Evolutionary conservation across 2,329 filamentous ascomycete genomes (phyloP).

Genomic region (Raffaelea ambrosiae): DNA sequence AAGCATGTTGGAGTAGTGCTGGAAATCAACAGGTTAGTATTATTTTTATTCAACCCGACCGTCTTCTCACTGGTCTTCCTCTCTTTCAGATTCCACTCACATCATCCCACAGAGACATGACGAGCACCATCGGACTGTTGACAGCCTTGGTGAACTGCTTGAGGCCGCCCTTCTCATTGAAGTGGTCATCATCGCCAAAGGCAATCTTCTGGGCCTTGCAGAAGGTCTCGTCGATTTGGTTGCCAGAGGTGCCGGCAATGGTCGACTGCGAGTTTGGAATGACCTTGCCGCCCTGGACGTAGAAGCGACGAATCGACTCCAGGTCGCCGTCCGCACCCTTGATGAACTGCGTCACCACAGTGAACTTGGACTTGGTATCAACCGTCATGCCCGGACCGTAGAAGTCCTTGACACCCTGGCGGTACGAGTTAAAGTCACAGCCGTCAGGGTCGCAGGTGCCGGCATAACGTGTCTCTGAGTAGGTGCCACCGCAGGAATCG

Average conservation of each 20-base stretch:
- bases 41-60: not conserved
- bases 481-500: slow-evolving; percentile 37
- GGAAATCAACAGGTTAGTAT: not conserved
- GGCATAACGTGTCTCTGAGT: slow-evolving; percentile 23
- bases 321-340: slow-evolving; percentile 35
- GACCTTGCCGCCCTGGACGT: slow-evolving; percentile 49
- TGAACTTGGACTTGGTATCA: slow-evolving; percentile 49
- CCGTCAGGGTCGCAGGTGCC: slow-evolving; percentile 56
- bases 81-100: slow-evolving; percentile 10
- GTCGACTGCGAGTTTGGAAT: slow-evolving; percentile 37
- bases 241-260: slow-evolving; percentile 19
- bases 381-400: slow-evolving; percentile 44
- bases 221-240: slow-evolving; percentile 41
- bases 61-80: not conserved
- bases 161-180: slow-evolving; percentile 43
- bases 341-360: slow-evolving; percentile 55
- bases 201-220: slow-evolving; percentile 45
- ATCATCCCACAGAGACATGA: slow-evolving; percentile 55
- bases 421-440: slow-evolving; percentile 59
- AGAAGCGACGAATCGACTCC: slow-evolving; percentile 49
- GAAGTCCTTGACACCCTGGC: slow-evolving; percentile 51
- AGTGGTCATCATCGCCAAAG: slow-evolving; percentile 44
- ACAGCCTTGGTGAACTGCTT: slow-evolving; percentile 44
- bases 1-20: slow-evolving; percentile 50
- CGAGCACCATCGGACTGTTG: slow-evolving; percentile 49